phyloP scores from a whole-genome alignment of 306 rosid species.

The Quercus agrifolia region DNA sequence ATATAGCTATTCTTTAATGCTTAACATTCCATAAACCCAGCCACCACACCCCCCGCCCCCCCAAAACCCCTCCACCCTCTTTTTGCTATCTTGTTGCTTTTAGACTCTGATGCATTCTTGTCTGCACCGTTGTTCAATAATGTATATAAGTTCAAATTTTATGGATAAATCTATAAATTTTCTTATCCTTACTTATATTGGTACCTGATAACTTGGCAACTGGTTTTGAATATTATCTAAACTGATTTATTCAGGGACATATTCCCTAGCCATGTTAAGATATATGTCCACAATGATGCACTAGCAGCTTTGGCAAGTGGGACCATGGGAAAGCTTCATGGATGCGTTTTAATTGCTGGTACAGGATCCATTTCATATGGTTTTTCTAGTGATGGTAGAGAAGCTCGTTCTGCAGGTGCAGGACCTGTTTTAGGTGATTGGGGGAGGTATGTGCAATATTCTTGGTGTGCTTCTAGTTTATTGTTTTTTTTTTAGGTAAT shows the following conservation, averaged over 20 bases:
- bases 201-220: not conserved
- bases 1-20: not conserved
- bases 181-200: not conserved
- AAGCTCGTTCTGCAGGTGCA: constrained; percentile 95
- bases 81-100: not conserved
- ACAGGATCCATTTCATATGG: constrained; percentile 95
- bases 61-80: too few species aligned
- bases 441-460: constrained; percentile 63
- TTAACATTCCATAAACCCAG: not conserved
- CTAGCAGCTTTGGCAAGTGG: constrained; percentile 97
- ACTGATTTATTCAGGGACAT: constrained; percentile 57
- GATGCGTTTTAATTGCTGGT: constrained; percentile 93
- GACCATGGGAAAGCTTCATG: constrained; percentile 85
- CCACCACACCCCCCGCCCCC: too few species aligned
- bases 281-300: constrained; percentile 91
- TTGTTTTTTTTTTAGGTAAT: not conserved
- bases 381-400: constrained; percentile 80
- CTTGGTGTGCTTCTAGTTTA: not conserved
- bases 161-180: not conserved
- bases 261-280: constrained; percentile 67
- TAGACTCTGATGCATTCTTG: not conserved
- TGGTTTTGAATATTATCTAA: constrained; percentile 5
- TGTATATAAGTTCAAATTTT: not conserved
- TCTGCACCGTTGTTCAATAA: not conserved
- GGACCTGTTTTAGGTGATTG: constrained; percentile 97